Evolutionary conservation across 345 rosid species (phyloP).

Genomic region (Carallia brachiata): DNA sequence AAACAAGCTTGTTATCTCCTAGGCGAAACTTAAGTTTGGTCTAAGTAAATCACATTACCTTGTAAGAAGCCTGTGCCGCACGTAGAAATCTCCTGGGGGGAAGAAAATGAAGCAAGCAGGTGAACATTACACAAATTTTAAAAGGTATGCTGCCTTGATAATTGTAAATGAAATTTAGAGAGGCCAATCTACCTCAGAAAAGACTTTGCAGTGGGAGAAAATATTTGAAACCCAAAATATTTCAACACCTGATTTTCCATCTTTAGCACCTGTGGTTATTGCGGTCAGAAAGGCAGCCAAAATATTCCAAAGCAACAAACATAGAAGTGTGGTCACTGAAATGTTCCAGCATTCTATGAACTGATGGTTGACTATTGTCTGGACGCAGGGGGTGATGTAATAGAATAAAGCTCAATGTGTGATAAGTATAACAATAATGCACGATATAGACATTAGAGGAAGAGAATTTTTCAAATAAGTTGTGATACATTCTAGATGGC

Average conservation of each 20-base stretch:
- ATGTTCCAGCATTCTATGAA: too few species aligned
- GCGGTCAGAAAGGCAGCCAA: slow-evolving; percentile 11
- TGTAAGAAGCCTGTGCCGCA: slow-evolving; percentile 76
- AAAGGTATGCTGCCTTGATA: too few species aligned
- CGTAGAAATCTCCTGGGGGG: slow-evolving; percentile 76
- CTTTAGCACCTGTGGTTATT: slow-evolving; percentile 52
- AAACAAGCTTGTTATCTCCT: too few species aligned
- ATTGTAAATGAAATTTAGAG: too few species aligned
- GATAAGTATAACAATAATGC: too few species aligned
- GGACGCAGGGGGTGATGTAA: too few species aligned
- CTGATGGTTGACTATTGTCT: too few species aligned
- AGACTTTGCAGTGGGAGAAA: slow-evolving; percentile 70
- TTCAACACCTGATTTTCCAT: slow-evolving; percentile 74
- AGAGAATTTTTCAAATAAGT: too few species aligned
- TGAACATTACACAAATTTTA: too few species aligned
- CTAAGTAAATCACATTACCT: slow-evolving; percentile 39
- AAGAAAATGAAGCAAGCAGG: neutral
- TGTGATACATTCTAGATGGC: neutral
- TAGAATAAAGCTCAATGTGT: too few species aligned
- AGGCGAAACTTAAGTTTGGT: neutral
- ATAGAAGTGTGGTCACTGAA: too few species aligned
- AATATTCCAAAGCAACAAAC: neutral
- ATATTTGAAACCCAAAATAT: slow-evolving; percentile 64
- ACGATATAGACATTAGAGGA: too few species aligned
- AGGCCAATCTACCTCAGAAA: slow-evolving; percentile 63